Percentiles rank a stretch among this genome's conserved stretches.
Evolutionary conservation across 2,329 filamentous ascomycete genomes (phyloP).

Genomic region (Aspergillus jensenii): DNA sequence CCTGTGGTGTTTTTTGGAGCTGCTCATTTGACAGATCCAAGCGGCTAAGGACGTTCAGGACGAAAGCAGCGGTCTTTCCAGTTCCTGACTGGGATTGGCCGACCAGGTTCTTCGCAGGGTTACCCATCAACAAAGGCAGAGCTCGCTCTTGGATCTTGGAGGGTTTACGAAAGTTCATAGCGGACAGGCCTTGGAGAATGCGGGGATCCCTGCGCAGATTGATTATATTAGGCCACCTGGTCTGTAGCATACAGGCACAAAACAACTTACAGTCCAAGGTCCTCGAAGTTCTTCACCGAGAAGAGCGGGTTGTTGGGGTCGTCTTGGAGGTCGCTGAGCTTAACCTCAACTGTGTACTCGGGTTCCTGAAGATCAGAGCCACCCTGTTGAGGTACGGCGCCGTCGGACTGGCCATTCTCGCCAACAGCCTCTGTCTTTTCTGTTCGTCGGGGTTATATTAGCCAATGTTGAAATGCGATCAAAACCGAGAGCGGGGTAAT

Average conservation of each 20-base stretch:
- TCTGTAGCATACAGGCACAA: background rate
- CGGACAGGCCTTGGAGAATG: conserved; percentile 74
- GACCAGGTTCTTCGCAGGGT: conserved; percentile 92
- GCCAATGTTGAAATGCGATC: conserved; percentile 9
- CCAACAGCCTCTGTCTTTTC: conserved; percentile 14
- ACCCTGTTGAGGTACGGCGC: conserved; percentile 35
- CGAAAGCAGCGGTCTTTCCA: conserved; percentile 95
- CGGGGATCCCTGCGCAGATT: conserved; percentile 50
- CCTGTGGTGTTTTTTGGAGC: conserved; percentile 65
- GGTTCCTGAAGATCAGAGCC: conserved; percentile 65
- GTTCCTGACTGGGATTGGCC: conserved; percentile 99
- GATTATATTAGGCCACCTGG: conserved; percentile 8
- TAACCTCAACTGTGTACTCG: conserved; percentile 87
- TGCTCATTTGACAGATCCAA: conserved; percentile 69
- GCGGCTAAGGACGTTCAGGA: conserved; percentile 85
- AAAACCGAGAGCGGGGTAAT: conserved; percentile 2
- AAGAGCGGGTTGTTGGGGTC: conserved; percentile 85
- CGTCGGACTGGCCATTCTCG: conserved; percentile 39
- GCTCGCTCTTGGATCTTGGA: conserved; percentile 98
- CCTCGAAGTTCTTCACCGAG: conserved; percentile 79
- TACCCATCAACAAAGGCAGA: conserved; percentile 78
- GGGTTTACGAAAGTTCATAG: conserved; percentile 87
- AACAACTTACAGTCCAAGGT: conserved; percentile 73
- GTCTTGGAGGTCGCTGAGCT: conserved; percentile 82
- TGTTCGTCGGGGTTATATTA: conserved; percentile 16